A percentile compares a stretch with the other conserved stretches of the same genome.
Conservation (phyloP, 2,329 filamentous ascomycete genomes). For the Trichoderma asperellum region DNA sequence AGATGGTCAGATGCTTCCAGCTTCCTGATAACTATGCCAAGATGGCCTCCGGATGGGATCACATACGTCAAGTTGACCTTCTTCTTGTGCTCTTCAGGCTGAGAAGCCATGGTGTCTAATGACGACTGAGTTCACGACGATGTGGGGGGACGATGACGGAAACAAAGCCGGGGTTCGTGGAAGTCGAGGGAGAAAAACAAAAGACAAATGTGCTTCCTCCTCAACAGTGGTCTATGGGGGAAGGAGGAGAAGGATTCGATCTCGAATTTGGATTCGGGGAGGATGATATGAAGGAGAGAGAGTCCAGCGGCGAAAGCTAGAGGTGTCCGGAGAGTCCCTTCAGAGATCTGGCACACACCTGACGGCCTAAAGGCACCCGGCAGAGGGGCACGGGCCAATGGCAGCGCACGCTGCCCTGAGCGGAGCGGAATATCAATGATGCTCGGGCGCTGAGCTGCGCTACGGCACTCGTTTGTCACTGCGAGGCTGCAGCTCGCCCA, state of each 20-base stretch:
- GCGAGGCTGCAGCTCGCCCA: constrained; percentile 17
- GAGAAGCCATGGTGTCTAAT: constrained; percentile 67
- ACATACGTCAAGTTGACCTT: constrained; percentile 82
- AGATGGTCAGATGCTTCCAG: constrained; percentile 43
- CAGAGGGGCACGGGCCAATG: constrained; percentile 42
- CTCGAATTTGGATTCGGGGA: constrained; percentile 8
- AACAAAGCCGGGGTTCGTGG: constrained; percentile 29
- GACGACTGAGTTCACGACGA: constrained; percentile 25
- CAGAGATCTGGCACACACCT: constrained; percentile 16
- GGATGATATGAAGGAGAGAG: constrained; percentile 28
- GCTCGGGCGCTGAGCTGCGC: constrained; percentile 30
- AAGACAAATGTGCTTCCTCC: not conserved
- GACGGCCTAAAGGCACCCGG: constrained; percentile 23
- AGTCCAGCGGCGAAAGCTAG: constrained; percentile 33
- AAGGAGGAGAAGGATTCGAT: not conserved
- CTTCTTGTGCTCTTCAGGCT: constrained; percentile 72
- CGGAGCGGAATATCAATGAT: constrained; percentile 46
- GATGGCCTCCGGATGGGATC: not conserved
- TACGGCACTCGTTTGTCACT: constrained; percentile 30
- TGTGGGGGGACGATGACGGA: constrained; percentile 34
- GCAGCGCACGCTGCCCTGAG: constrained; percentile 37
- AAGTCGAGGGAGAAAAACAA: constrained; percentile 21
- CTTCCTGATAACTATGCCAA: constrained; percentile 5
- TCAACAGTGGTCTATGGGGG: constrained; percentile 3
- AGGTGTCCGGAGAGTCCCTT: constrained; percentile 28